These are phyloP conservation scores for Fistulifera pelliculosa DNA, from an alignment of 108 stramenopile species.

Conservation along the genomic window DNA sequence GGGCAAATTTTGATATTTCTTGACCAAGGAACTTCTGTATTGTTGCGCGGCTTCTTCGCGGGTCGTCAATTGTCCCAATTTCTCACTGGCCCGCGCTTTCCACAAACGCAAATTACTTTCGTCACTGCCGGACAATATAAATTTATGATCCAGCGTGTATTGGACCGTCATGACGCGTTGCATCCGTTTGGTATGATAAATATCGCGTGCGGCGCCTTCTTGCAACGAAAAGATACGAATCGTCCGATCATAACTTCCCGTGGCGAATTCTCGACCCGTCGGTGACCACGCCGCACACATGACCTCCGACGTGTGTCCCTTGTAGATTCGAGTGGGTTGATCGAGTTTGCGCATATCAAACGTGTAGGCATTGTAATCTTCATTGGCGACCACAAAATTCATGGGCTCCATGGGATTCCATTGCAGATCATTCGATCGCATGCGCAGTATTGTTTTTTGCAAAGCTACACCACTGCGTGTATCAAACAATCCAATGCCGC, in stretches of 20 bases:
- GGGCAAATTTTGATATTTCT: slow-evolving; percentile 87
- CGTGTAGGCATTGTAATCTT: slow-evolving; percentile 90
- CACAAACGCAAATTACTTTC: slow-evolving; percentile 97
- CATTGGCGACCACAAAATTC: slow-evolving; percentile 95
- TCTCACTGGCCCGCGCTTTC: slow-evolving; percentile 91
- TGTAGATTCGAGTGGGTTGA: slow-evolving; percentile 85
- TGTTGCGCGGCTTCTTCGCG: slow-evolving; percentile 80
- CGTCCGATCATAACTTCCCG: slow-evolving; percentile 93
- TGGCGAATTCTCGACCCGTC: slow-evolving; percentile 95
- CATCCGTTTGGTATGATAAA: slow-evolving; percentile 98
- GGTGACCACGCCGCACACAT: slow-evolving; percentile 91
- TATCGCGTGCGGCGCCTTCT: slow-evolving; percentile 69
- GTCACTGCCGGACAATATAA: slow-evolving; percentile 91
- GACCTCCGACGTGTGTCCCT: slow-evolving; percentile 96
- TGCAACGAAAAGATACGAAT: slow-evolving; percentile 82
- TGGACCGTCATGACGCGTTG: slow-evolving; percentile 94
- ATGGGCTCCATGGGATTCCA: slow-evolving; percentile 99
- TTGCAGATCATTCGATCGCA: slow-evolving; percentile 92
- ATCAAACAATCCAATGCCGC: slow-evolving; percentile 93
- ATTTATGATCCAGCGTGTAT: slow-evolving; percentile 90
- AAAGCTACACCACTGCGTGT: slow-evolving; percentile 73
- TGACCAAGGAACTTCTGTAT: slow-evolving; percentile 82
- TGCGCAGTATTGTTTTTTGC: slow-evolving; percentile 85
- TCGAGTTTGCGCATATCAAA: slow-evolving; percentile 95
- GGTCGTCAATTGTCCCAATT: slow-evolving; percentile 75